Base-by-base conservation (phyloP, 192 early-diverging fungal genomes). In the Endogone sp. region DNA sequence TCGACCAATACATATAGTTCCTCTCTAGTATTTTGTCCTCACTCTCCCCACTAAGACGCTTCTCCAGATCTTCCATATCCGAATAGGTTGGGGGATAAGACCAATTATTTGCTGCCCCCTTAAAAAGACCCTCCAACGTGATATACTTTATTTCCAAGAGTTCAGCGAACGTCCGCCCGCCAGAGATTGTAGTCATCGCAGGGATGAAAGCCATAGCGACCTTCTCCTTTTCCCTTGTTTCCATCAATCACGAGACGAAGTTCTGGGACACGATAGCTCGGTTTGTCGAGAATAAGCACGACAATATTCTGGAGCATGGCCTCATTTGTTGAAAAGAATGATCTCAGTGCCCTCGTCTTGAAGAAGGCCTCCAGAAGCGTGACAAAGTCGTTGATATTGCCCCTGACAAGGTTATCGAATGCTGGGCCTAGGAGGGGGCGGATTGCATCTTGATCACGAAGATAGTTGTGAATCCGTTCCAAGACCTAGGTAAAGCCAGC, bases 181-280 rank as follows among this genome's bases (percentile, higher is more conserved):
- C 28, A 21, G 49, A 11, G 16, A 49, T 10, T 37, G 62, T 67
- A 54, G 27, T 71, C 60, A 62, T 64, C 56, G 67, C 66, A 28
- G 63, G 67, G 55, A 71, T 55, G 64, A 75, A 75, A 68, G 57
- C 63, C 66, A 64, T 68, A 72, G 32, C 63, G 63, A 65, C 70
- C 75, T 31, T 62, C 30, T 64, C 75, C 70, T 59, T 22, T 22
- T 27, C 60, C 63, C 70, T 72, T 76, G 31, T 55, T 68, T 49
- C 67, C 66, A 60, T 76, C 75, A 72, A 76, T 59, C 21, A 76
- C 63, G 57, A 76, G 75, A 56, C 66, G 59, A 68, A 76, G 70
- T 66, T 76, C 70, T 49, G 75, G 63, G 56, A 76, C 66, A 23
- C 58, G 67, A 76, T 69, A 68, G 54, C 37, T 67, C 23, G 69